Evolutionary conservation across 1,284 basidiomycete species (phyloP), one percentile per base, ranked within the genome.

Genomic region (Trichosporon faecale): DNA sequence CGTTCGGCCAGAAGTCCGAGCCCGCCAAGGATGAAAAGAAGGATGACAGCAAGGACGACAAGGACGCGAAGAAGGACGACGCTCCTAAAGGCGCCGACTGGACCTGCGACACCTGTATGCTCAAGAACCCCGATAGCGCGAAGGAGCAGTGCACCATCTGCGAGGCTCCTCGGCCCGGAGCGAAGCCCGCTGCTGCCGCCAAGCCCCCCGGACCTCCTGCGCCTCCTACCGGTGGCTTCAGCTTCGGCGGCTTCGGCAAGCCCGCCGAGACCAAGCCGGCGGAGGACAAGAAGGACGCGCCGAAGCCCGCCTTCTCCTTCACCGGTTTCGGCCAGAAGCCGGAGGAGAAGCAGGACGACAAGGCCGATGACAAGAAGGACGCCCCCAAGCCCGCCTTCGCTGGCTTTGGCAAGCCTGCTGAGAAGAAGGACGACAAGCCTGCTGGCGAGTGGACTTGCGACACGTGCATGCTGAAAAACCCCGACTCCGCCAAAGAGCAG

Each of bases 81-180:
- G 63, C 66, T 4, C 14, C 49, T 35, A 31, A 35, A 8, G 66
- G 44, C 18, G 57, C 57, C 57, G 67, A 73, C 12, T 88, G 88
- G 88, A 83, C 70, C 12, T 89, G 88, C 74, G 77, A 77, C 1
- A 67, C 77, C 14, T 89, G 88, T 68, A 83, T 82, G 78, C 74
- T 88, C 35, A 78, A 83, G 64, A 89, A 88, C 73, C 80, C 85
- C 5, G 83, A 79, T 11, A 78, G 77, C 9, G 86, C 84, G 2
- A 84, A 76, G 49, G 78, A 78, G 60, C 87, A 88, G 76, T 90
- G 89, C 75, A 83, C 81, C 0, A 72, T 87, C 33, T 90, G 89
- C 69, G 88, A 88, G 57, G 73, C 84, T 1, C 84, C 85, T 0
- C 78, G 82, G 23, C 79, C 78, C 35, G 75, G 67, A 2, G 66